phyloP scores from a whole-genome alignment of 805 yeast species.

The Metschnikowia anglica region DNA sequence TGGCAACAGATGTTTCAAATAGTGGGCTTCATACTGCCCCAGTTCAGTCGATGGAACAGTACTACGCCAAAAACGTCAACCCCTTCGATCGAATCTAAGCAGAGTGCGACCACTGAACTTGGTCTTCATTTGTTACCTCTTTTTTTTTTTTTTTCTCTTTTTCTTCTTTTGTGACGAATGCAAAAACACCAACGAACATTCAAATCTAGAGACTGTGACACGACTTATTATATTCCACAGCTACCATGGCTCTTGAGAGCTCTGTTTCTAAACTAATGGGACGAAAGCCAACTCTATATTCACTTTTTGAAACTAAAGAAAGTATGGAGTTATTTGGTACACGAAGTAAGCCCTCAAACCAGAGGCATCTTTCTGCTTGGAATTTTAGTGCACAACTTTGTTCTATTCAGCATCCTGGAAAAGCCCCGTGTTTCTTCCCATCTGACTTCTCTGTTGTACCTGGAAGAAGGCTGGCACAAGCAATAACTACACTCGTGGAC shows the following conservation, averaged over 20 bases:
- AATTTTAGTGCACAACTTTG: slow-evolving; percentile 15
- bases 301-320: slow-evolving; percentile 10
- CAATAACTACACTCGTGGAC: slow-evolving; percentile 3
- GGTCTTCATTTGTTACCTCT: background rate
- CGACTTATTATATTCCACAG: no score
- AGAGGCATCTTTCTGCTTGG: slow-evolving; percentile 15
- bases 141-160: background rate
- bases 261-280: no score
- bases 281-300: slow-evolving; percentile 7
- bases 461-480: slow-evolving; percentile 6
- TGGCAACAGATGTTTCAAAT: slow-evolving; percentile 13
- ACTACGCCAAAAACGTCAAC: slow-evolving; percentile 19
- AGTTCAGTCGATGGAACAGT: slow-evolving; percentile 22
- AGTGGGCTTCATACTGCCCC: slow-evolving; percentile 20
- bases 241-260: background rate
- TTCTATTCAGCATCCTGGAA: slow-evolving; percentile 12
- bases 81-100: slow-evolving; percentile 17
- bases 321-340: slow-evolving; percentile 1
- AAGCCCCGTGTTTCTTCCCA: slow-evolving; percentile 17
- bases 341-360: slow-evolving; percentile 1
- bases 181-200: no score
- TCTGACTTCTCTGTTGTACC: slow-evolving; percentile 13
- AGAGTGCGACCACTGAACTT: background rate
- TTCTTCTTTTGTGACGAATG: background rate
- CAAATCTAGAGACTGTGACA: no score